Conservation (phyloP, 2,329 filamentous ascomycete genomes). For the Purpureocillium lavendulum region DNA sequence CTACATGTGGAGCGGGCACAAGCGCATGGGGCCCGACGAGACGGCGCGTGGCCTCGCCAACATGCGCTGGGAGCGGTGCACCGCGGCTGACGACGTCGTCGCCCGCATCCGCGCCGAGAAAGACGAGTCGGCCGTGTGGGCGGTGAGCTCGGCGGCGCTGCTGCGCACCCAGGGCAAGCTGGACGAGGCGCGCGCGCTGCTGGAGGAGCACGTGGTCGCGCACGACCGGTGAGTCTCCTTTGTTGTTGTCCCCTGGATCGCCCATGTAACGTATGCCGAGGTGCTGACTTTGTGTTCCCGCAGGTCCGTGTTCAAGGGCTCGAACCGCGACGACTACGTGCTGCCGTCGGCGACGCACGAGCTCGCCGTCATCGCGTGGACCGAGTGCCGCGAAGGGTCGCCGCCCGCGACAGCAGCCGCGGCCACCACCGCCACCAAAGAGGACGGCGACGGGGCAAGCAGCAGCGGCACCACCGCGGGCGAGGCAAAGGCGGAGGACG, state of each 20-base stretch:
- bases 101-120: conserved; percentile 40
- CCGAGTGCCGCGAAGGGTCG: conserved; percentile 44
- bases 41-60: conserved; percentile 54
- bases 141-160: conserved; percentile 58
- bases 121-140: conserved; percentile 56
- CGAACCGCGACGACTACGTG: conserved; percentile 60
- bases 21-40: conserved; percentile 63
- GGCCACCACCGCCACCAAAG: too few relatives aligned
- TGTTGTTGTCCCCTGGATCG: too few relatives aligned
- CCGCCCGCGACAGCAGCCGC: too few relatives aligned
- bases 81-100: conserved; percentile 30
- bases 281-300: too few relatives aligned
- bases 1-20: conserved; percentile 86
- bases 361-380: conserved; percentile 74
- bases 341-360: conserved; percentile 77
- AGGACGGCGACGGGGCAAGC: too few relatives aligned
- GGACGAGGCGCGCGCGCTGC: conserved; percentile 54
- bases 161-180: conserved; percentile 54
- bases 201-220: conserved; percentile 56
- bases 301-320: conserved; percentile 48
- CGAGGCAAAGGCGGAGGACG: conserved; percentile 12
- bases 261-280: too few relatives aligned
- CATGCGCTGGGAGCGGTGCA: conserved; percentile 59
- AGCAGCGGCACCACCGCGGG: too few relatives aligned
- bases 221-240: conserved; percentile 47